Evolutionary conservation across 2,329 filamentous ascomycete species (phyloP).

Genomic region (Exophiala xenobiotica): DNA sequence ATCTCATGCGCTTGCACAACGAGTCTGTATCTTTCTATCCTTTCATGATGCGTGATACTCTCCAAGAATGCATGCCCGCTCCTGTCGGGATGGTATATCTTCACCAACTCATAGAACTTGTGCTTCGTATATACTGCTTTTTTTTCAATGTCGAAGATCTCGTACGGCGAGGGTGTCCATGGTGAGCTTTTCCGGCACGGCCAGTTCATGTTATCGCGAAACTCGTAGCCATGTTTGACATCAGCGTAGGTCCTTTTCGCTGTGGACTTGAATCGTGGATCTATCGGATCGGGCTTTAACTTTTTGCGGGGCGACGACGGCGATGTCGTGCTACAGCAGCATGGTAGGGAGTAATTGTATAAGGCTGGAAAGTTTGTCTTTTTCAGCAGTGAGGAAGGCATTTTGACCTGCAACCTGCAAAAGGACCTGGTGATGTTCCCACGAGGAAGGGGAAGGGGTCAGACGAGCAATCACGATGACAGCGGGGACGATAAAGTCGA

Average conservation of each 20-base stretch:
- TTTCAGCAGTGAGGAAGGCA: conserved; percentile 43
- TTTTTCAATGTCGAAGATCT: conserved; percentile 69
- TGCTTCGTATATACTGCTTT: conserved; percentile 74
- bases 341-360: conserved; percentile 40
- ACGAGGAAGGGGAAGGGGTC: conserved; percentile 3
- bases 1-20: conserved; percentile 85
- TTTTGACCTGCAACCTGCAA: conserved; percentile 1
- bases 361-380: conserved; percentile 43
- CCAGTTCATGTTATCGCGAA: conserved; percentile 32
- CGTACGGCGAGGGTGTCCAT: conserved; percentile 73
- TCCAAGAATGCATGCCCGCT: conserved; percentile 34
- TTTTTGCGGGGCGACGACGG: conserved; percentile 29
- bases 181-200: conserved; percentile 22
- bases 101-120: conserved; percentile 86
- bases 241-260: conserved; percentile 41
- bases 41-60: conserved; percentile 41
- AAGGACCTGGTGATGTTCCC: background rate
- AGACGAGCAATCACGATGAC: conserved; percentile 4
- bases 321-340: conserved; percentile 33
- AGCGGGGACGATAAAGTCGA: conserved; percentile 7
- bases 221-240: conserved; percentile 31
- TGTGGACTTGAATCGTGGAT: conserved; percentile 1
- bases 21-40: conserved; percentile 86
- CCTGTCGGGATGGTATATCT: conserved; percentile 90
- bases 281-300: conserved; percentile 13